Conservation (phyloP, 2,329 filamentous ascomycete genomes). For the Ophiostoma ips region DNA sequence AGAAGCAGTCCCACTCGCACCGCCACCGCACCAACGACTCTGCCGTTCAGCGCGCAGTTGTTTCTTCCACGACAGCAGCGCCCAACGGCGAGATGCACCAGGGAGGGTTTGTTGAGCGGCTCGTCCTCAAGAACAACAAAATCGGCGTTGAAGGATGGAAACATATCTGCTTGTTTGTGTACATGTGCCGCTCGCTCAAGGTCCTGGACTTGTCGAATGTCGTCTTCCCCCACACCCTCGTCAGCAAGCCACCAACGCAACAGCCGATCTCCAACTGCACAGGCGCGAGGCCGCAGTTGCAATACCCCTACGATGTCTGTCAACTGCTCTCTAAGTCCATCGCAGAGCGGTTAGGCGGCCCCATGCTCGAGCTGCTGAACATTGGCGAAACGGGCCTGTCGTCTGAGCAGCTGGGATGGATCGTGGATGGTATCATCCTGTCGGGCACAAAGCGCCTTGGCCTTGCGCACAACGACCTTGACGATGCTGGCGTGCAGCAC, state of each 20-base stretch:
- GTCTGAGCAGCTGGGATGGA: slow-evolving; percentile 53
- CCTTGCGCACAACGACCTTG: slow-evolving; percentile 68
- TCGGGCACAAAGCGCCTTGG: slow-evolving; percentile 68
- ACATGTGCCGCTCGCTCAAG: slow-evolving; percentile 78
- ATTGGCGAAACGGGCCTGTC: slow-evolving; percentile 66
- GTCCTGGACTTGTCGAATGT: slow-evolving; percentile 78
- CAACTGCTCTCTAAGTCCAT: slow-evolving; percentile 62
- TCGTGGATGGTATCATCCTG: slow-evolving; percentile 71
- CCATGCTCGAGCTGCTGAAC: slow-evolving; percentile 67
- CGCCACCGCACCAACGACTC: neutral
- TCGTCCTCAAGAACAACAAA: slow-evolving; percentile 86
- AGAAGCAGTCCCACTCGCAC: slow-evolving; percentile 32
- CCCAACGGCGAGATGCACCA: slow-evolving; percentile 30
- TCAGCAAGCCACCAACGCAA: slow-evolving; percentile 5
- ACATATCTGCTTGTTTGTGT: slow-evolving; percentile 76
- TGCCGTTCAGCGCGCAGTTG: slow-evolving; percentile 18
- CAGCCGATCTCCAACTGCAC: neutral
- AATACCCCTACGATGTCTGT: slow-evolving; percentile 34
- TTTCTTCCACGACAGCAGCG: slow-evolving; percentile 15
- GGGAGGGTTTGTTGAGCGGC: slow-evolving; percentile 67
- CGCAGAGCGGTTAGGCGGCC: slow-evolving; percentile 59
- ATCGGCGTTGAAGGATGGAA: slow-evolving; percentile 82
- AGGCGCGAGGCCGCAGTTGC: neutral
- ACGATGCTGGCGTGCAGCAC: slow-evolving; percentile 58
- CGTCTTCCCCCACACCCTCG: slow-evolving; percentile 45